phyloP scores from a whole-genome alignment of 148 eudicot species.

The Agrostemma githago region DNA sequence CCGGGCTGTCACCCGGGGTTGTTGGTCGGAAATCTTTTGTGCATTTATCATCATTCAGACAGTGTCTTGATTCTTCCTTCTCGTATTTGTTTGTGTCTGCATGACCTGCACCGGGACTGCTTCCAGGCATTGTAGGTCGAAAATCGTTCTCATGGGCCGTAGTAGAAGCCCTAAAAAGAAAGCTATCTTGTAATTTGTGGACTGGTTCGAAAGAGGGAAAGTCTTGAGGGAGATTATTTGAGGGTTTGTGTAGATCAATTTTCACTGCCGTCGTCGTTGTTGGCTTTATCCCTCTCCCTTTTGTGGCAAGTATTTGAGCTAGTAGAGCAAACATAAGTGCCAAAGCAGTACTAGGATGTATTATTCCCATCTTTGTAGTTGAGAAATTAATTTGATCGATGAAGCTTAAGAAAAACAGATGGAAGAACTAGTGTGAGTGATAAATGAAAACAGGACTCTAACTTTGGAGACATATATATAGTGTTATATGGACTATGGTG shows the following conservation, averaged over 20 bases:
- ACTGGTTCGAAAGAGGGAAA: constrained; percentile 9
- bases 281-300: constrained; percentile 30
- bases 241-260: background rate
- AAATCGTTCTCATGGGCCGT: constrained; percentile 10
- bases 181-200: constrained; percentile 8
- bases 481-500: constrained; percentile 3
- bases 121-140: constrained; percentile 17
- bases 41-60: constrained; percentile 24
- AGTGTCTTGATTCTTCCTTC: background rate
- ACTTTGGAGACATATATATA: constrained; percentile 27
- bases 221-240: background rate
- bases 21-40: constrained; percentile 26
- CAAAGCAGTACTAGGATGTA: background rate
- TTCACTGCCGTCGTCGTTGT: background rate
- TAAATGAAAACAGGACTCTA: constrained; percentile 15
- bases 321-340: constrained; percentile 16
- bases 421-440: constrained; percentile 8
- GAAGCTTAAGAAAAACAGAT: background rate
- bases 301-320: constrained; percentile 23
- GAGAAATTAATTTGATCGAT: background rate
- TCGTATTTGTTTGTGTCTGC: constrained; percentile 2
- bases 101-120: constrained; percentile 26
- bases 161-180: constrained; percentile 14
- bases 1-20: constrained; percentile 29
- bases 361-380: constrained; percentile 18